Evolutionary conservation across 352 stramenopile genomes (phyloP).

Genomic region (Bremia lactucae): DNA sequence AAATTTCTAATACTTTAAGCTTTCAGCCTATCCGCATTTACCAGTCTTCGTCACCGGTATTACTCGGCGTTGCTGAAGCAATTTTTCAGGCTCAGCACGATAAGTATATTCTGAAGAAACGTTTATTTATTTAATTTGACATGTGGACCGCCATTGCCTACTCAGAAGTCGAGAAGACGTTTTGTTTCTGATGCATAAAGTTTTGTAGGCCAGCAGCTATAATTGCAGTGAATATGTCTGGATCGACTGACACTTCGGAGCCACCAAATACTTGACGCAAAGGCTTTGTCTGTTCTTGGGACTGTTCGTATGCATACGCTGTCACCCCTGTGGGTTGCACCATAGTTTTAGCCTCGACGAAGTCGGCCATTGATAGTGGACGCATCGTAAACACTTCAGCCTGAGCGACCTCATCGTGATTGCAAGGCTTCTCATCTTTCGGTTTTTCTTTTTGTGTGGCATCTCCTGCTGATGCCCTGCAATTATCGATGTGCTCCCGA

Average conservation of each 20-base stretch:
- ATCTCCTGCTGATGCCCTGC: constrained; percentile 28
- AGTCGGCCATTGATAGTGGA: constrained; percentile 67
- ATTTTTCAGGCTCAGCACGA: constrained; percentile 20
- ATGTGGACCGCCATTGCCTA: constrained; percentile 13
- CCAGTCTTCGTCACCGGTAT: constrained; percentile 12
- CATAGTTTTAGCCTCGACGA: constrained; percentile 78
- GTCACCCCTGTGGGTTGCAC: constrained; percentile 73
- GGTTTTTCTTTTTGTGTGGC: constrained; percentile 18
- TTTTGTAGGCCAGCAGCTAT: constrained; percentile 79
- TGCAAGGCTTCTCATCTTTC: constrained; percentile 19
- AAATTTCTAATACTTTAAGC: constrained; percentile 16
- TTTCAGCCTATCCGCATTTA: constrained; percentile 49
- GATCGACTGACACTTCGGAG: constrained; percentile 44
- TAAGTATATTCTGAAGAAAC: constrained; percentile 46
- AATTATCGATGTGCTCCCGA: constrained; percentile 69
- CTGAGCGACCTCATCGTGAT: constrained; percentile 23
- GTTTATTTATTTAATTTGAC: constrained; percentile 55
- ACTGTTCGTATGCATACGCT: constrained; percentile 72
- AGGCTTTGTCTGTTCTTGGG: constrained; percentile 26
- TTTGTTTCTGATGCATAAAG: constrained; percentile 55
- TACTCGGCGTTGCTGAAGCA: constrained; percentile 54
- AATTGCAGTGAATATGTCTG: constrained; percentile 72
- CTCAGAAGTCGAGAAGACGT: constrained; percentile 18
- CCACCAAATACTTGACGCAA: constrained; percentile 8
- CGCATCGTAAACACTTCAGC: constrained; percentile 36